Conservation (phyloP, 108 stramenopile genomes). For the Stephanodiscus triporus region DNA sequence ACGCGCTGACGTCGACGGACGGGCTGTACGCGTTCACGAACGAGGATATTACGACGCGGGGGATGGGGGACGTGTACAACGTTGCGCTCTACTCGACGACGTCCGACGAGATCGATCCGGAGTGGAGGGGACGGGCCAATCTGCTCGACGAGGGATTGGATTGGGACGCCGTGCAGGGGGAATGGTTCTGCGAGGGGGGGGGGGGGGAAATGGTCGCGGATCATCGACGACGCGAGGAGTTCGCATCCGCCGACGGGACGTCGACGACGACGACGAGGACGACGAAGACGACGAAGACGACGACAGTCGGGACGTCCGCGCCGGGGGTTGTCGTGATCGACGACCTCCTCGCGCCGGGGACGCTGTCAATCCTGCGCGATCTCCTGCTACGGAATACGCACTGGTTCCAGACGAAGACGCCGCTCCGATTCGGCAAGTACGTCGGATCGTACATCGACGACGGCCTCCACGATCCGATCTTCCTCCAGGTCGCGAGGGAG, state of each 20-base stretch:
- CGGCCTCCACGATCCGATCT: slow-evolving; percentile 63
- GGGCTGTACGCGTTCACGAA: slow-evolving; percentile 64
- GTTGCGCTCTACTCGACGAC: slow-evolving; percentile 52
- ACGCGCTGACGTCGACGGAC: slow-evolving; percentile 45
- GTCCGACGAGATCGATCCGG: slow-evolving; percentile 41
- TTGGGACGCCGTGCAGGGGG: slow-evolving; percentile 27
- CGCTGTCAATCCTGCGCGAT: slow-evolving; percentile 23
- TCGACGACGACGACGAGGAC: too few species aligned
- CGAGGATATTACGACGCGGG: slow-evolving; percentile 50
- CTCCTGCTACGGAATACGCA: slow-evolving; percentile 38
- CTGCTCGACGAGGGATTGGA: slow-evolving; percentile 25
- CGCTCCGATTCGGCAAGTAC: slow-evolving; percentile 65
- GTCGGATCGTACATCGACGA: slow-evolving; percentile 80
- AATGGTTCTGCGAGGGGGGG: slow-evolving; percentile 30
- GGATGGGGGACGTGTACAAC: slow-evolving; percentile 61
- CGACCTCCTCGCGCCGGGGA: slow-evolving; percentile 21
- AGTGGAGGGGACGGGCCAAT: slow-evolving; percentile 14
- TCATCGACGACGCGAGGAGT: too few species aligned
- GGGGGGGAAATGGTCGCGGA: too few species aligned
- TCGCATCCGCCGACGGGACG: too few species aligned
- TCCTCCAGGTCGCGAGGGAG: slow-evolving; percentile 62
- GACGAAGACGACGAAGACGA: neutral
- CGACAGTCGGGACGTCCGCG: neutral
- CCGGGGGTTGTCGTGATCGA: slow-evolving; percentile 37
- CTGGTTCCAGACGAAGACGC: slow-evolving; percentile 74